Evolutionary conservation across 2,329 filamentous ascomycete genomes (phyloP).

Genomic region (Exserohilum turcica): DNA sequence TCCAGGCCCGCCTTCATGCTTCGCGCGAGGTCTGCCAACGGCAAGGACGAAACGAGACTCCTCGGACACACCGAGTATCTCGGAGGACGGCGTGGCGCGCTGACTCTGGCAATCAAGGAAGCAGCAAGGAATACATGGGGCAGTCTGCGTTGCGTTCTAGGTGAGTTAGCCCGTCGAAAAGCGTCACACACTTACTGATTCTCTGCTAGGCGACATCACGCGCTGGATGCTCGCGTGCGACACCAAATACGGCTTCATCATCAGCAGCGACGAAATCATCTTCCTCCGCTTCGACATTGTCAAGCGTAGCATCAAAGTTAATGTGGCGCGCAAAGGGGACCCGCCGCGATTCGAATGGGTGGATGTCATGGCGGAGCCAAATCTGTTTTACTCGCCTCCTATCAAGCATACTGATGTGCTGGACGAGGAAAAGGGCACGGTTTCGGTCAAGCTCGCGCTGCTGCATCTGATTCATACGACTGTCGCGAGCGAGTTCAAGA

Average conservation of each 20-base stretch:
- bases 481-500: conserved; percentile 4
- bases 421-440: conserved; percentile 1
- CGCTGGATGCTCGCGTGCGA: conserved; percentile 27
- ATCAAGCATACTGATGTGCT: conserved; percentile 18
- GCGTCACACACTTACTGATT: neutral
- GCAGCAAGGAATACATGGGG: conserved; percentile 17
- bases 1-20: conserved; percentile 17
- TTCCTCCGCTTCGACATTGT: conserved; percentile 19
- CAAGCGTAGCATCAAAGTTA: conserved; percentile 1
- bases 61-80: conserved; percentile 29
- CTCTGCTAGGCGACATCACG: conserved; percentile 20
- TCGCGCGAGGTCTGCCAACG: conserved; percentile 3
- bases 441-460: conserved; percentile 17
- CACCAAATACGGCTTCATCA: conserved; percentile 23
- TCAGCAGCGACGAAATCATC: conserved; percentile 26
- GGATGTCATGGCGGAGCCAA: conserved; percentile 13
- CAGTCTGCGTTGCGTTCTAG: conserved; percentile 27
- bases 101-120: conserved; percentile 16
- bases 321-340: neutral
- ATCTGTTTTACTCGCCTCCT: conserved; percentile 18
- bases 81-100: conserved; percentile 17
- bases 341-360: neutral
- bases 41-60: conserved; percentile 8
- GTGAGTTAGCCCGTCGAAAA: neutral
- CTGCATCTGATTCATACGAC: conserved; percentile 15